A percentile compares a stretch with the other conserved stretches of the same genome.
phyloP scores from a whole-genome alignment of 2,329 filamentous ascomycete species.

The Botryotinia convoluta region DNA sequence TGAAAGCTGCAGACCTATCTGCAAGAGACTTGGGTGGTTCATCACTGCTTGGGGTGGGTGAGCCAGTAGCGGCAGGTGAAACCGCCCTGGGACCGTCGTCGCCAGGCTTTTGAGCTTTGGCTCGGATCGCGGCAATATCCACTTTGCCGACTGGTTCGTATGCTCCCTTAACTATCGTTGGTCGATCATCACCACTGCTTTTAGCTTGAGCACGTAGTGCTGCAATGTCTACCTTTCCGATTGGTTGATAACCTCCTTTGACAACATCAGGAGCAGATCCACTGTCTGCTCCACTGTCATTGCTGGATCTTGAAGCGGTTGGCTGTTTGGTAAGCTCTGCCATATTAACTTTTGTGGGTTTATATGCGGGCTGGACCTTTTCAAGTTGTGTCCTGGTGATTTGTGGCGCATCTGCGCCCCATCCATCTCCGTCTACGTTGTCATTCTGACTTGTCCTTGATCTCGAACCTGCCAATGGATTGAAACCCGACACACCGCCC shows the following conservation, averaged over 20 bases:
- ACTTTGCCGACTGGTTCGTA: slow-evolving; percentile 97
- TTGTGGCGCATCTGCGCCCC: slow-evolving; percentile 91
- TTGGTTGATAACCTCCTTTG: slow-evolving; percentile 82
- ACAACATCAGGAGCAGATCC: slow-evolving; percentile 60
- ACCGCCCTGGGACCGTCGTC: slow-evolving; percentile 40
- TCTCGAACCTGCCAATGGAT: slow-evolving; percentile 66
- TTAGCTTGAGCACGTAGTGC: slow-evolving; percentile 76
- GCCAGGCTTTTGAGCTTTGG: slow-evolving; percentile 68
- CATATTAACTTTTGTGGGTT: slow-evolving; percentile 94
- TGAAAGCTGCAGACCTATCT: slow-evolving; percentile 76
- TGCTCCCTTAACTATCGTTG: slow-evolving; percentile 81
- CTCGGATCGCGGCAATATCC: slow-evolving; percentile 90
- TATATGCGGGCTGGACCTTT: slow-evolving; percentile 89
- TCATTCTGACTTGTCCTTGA: slow-evolving; percentile 52
- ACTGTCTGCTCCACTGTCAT: slow-evolving; percentile 47
- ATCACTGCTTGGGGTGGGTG: slow-evolving; percentile 40
- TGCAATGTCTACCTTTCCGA: slow-evolving; percentile 97
- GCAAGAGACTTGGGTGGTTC: slow-evolving; percentile 61
- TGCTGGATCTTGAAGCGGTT: slow-evolving; percentile 57
- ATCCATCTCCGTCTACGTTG: slow-evolving; percentile 78
- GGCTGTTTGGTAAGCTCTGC: slow-evolving; percentile 73
- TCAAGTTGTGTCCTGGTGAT: slow-evolving; percentile 83
- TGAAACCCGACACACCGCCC: slow-evolving; percentile 52
- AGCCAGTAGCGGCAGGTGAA: slow-evolving; percentile 45
- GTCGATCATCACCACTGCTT: slow-evolving; percentile 72